Evolutionary conservation across 1,284 basidiomycete genomes (phyloP), one percentile per base, ranked within the genome.

Genomic region (Flammula alnicola): DNA sequence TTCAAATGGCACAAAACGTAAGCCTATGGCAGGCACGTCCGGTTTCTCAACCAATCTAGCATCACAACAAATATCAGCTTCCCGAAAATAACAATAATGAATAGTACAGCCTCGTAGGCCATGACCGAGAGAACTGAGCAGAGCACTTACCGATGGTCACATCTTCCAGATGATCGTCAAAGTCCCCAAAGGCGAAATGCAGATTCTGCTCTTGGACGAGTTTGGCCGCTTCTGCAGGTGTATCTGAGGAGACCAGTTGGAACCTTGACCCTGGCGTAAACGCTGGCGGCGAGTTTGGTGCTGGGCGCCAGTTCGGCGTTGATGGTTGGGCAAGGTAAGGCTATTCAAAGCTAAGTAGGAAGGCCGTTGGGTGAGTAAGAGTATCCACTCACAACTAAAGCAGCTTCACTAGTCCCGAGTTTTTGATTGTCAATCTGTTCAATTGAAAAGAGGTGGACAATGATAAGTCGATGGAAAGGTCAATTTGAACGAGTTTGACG

Each of bases 131-230:
- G 8, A 11, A 16, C 14, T 5, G 7, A 37, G 5, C n/a, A 26
- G 12, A 11, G 12, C 14, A 55, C 70, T 44, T 44, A 75, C 77
- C 81, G 58, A 87, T 81, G 12, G 76, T 77, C 38, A 84, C 81
- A 65, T 89, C 83, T 63, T 88, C 88, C 42, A 91, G 63, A 68
- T 91, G 86, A 56, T 89, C 88, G 54, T 91, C 88, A 54, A 89
- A 91, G 63, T 91, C 88, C 4, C 82, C 84, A 45, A 91, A 81
- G 35, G 75, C 73, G 50, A 75, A 65, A 46, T 84, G 80, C 47
- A 75, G 62, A 26, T 69, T 70, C 31, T 70, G 61, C 40, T 81
- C 74, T 23, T 70, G 72, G 12, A 86, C 79, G 0, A 81, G 68
- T 8, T 65, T 57, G 5, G 79, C 62, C 0, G 83, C 79, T 16